These are phyloP conservation scores for Phytophthora rubi DNA, from an alignment of 352 stramenopile species.

Conservation along the genomic window DNA sequence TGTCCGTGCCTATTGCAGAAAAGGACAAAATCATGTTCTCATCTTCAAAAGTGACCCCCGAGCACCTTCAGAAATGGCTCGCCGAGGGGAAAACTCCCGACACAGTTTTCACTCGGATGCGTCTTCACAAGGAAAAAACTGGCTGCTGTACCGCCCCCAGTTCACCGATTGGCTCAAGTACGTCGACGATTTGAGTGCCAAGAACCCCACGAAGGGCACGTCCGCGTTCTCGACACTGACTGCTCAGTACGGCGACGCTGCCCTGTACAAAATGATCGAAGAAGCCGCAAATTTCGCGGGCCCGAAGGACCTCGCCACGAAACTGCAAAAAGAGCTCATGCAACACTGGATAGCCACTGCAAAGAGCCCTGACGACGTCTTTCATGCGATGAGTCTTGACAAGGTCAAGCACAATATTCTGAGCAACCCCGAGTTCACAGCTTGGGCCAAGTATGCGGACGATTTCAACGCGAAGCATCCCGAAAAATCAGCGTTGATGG, in stretches of 20 bases:
- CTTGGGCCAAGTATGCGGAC: neutral
- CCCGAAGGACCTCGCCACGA: neutral
- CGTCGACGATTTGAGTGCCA: constrained; percentile 7
- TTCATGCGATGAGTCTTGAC: neutral
- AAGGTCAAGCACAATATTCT: neutral
- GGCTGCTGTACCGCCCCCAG: neutral
- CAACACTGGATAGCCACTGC: neutral
- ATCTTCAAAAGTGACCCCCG: neutral
- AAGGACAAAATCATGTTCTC: neutral
- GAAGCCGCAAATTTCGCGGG: neutral
- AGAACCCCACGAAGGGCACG: neutral
- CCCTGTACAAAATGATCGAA: neutral
- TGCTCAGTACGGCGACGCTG: neutral
- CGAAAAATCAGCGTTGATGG: neutral
- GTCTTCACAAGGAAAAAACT: neutral
- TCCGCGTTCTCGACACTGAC: constrained; percentile 3
- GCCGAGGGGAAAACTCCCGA: neutral
- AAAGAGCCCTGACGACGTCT: neutral
- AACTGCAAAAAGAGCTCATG: neutral
- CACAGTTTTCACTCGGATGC: neutral
- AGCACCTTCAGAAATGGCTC: neutral
- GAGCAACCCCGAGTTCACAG: neutral
- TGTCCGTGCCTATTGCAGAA: neutral
- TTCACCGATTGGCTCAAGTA: neutral
- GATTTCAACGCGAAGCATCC: neutral